A percentile compares a stretch with the other conserved stretches of the same genome.
Conservation (phyloP, 257 asterid genomes). For the Ajuga chamaepitys region DNA sequence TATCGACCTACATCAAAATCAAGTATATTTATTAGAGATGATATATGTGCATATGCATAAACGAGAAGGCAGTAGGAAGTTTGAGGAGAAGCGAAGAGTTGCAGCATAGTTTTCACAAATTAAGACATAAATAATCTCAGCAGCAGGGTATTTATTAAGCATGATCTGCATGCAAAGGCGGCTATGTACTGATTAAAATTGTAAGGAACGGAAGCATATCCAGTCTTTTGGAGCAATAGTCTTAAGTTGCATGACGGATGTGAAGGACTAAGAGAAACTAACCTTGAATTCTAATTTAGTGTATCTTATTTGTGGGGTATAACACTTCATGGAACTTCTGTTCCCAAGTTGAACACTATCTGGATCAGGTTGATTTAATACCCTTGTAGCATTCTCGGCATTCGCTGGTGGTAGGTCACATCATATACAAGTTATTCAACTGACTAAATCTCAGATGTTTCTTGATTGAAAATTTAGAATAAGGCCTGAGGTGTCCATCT, state of each 20-base stretch:
- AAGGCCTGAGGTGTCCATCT: neutral
- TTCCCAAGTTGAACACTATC: slow-evolving; percentile 27
- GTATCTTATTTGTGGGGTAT: slow-evolving; percentile 70
- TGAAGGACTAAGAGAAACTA: slow-evolving; percentile 14
- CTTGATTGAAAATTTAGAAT: slow-evolving; percentile 1
- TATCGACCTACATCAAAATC: slow-evolving; percentile 62
- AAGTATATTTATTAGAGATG: slow-evolving; percentile 12
- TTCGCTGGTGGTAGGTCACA: slow-evolving; percentile 32
- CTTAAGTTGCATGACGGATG: neutral
- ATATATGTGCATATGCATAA: neutral
- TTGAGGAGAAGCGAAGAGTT: neutral
- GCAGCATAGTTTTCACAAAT: neutral
- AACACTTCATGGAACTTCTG: slow-evolving; percentile 46
- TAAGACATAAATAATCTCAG: neutral
- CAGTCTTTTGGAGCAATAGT: neutral
- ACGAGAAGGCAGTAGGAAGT: neutral
- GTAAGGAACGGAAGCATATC: neutral
- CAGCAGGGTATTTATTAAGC: neutral
- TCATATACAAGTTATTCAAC: slow-evolving; percentile 12
- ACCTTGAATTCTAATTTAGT: slow-evolving; percentile 85
- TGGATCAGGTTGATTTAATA: slow-evolving; percentile 26
- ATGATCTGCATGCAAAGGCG: neutral
- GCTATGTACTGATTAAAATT: neutral
- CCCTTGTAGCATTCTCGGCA: slow-evolving; percentile 16
- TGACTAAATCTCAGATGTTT: neutral